These are phyloP conservation scores for Trichosanthes cucumerina DNA, from an alignment of 306 rosid species.

Conservation along the genomic window DNA sequence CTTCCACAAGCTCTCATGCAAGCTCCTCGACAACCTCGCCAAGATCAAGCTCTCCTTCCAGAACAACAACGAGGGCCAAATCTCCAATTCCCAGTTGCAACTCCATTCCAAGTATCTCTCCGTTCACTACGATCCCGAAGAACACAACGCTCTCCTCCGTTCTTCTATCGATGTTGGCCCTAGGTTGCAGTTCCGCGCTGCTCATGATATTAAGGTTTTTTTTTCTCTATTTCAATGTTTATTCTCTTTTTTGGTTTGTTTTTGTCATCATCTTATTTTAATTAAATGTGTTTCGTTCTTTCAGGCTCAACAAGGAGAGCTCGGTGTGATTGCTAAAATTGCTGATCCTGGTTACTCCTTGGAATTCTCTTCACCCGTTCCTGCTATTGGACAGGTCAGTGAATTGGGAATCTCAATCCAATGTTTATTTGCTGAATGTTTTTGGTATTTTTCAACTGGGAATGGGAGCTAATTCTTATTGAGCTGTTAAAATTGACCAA, in stretches of 20 bases:
- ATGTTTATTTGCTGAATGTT: background rate
- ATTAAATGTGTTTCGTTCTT: background rate
- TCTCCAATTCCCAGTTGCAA: constrained; percentile 54
- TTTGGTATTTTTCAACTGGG: background rate
- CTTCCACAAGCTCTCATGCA: constrained; percentile 75
- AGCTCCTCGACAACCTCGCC: constrained; percentile 59
- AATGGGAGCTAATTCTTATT: background rate
- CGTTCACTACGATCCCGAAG: constrained; percentile 54
- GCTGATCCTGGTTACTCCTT: constrained; percentile 61
- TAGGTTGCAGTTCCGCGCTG: constrained; percentile 40
- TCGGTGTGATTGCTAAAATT: constrained; percentile 44
- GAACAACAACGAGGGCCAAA: constrained; percentile 41
- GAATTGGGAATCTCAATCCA: background rate
- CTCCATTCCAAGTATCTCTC: constrained; percentile 56
- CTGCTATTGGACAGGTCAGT: constrained; percentile 47
- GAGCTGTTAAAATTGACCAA: background rate
- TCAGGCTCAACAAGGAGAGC: constrained; percentile 72
- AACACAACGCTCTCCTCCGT: constrained; percentile 48
- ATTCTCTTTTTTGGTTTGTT: background rate
- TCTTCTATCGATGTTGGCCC: constrained; percentile 57
- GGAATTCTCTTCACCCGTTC: constrained; percentile 61
- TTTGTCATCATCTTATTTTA: background rate
- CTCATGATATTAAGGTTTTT: constrained; percentile 67
- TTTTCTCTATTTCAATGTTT: background rate
- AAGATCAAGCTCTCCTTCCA: constrained; percentile 65